Evolutionary conservation across 352 stramenopile genomes (phyloP), one percentile per base, ranked within the genome.

Genomic region (Pythium oligandrum): DNA sequence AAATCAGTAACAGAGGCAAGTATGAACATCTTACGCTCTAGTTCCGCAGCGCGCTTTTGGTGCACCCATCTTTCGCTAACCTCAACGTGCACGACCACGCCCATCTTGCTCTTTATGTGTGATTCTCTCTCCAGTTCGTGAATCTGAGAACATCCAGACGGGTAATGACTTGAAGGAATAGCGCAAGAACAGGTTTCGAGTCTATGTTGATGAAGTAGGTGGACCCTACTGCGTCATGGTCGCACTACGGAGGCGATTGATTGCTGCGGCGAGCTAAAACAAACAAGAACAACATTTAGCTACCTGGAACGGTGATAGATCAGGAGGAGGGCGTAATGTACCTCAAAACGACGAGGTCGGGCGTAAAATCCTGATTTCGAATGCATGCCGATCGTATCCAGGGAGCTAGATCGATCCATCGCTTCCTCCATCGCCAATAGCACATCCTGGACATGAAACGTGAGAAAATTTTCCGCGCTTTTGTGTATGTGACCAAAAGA

Each of bases 161-260:
- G 39, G 1, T n/a, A 43, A 12, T 43, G 39, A 26, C 17, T 26
- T 26, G 17, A 26, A 26, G 17, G 17, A 26, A 26, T 26, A 26
- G 17, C 17, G 17, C 17, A 26, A 26, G 17, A 26, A 26, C 17
- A 26, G 17, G 17, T 26, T 26, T 26, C 17, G 17, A 26, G 17
- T 26, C 17, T 26, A 26, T 26, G 17, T 26, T 26, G 17, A 26
- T 26, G 17, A 26, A 26, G 17, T 26, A 26, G 17, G 17, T 26
- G 17, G 17, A 26, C 17, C 17, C 17, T 87, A 85, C 66, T 91
- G 76, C 6, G 59, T 87, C 47, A 91, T 75, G 30, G 67, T 83
- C 35, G 79, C 82, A 48, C 65, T 82, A 47, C 88, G 73, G n/a
- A 96, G 60, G 35, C 86, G 80, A 48, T 96, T 96, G 48, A 96